Percentiles rank a stretch among this genome's conserved stretches.
Conservation (phyloP, 2,329 filamentous ascomycete genomes). For the Huntiella decipiens region DNA sequence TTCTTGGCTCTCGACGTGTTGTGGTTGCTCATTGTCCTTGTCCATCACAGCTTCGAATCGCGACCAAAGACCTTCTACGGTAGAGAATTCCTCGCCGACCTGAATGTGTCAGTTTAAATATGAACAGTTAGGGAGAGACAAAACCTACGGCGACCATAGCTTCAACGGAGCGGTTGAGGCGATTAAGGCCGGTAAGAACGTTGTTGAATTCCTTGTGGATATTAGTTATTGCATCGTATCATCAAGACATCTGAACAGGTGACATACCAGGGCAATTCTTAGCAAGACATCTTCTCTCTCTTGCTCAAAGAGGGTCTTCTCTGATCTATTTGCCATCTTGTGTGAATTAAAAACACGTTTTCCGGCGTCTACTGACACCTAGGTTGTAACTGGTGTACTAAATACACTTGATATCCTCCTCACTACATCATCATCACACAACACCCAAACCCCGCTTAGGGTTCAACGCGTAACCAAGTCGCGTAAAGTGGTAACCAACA, state of each 20-base stretch:
- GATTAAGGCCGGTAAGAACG: constrained; percentile 89
- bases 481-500: too few species aligned
- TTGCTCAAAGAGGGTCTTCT: constrained; percentile 52
- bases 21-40: constrained; percentile 27
- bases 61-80: constrained; percentile 90
- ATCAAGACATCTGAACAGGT: neutral
- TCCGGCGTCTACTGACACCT: too few species aligned
- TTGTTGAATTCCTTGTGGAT: constrained; percentile 52
- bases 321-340: neutral
- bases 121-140: neutral
- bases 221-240: neutral
- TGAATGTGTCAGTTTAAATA: constrained; percentile 18
- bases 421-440: too few species aligned
- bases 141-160: constrained; percentile 62
- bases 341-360: neutral
- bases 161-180: constrained; percentile 79
- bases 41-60: constrained; percentile 95
- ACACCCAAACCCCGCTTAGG: too few species aligned
- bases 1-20: constrained; percentile 10
- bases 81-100: constrained; percentile 94
- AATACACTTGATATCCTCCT: too few species aligned
- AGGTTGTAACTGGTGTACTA: too few species aligned
- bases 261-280: constrained; percentile 50
- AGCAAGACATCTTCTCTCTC: constrained; percentile 53
- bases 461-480: too few species aligned